Evolutionary conservation across 345 rosid genomes (phyloP).

Genomic region (Camelina sativa): DNA sequence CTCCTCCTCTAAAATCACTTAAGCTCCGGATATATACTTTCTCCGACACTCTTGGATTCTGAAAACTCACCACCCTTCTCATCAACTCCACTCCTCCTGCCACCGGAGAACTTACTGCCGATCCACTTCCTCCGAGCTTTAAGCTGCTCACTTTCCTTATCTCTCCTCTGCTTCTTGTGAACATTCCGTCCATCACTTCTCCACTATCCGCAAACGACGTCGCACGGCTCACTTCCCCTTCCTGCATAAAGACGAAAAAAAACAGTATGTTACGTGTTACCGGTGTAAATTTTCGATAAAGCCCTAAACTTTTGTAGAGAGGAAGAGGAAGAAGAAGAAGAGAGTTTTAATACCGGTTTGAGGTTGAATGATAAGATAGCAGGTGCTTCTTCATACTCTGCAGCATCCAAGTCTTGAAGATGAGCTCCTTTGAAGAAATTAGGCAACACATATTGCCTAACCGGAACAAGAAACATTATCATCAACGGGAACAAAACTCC

Average conservation of each 20-base stretch:
- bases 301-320: neutral
- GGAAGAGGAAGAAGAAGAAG: constrained; percentile 18
- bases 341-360: constrained; percentile 52
- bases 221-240: constrained; percentile 63
- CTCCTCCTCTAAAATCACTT: constrained; percentile 56
- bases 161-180: constrained; percentile 90
- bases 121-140: constrained; percentile 49
- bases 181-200: constrained; percentile 78
- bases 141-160: constrained; percentile 67
- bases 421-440: constrained; percentile 85
- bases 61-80: constrained; percentile 50
- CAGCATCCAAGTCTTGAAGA: constrained; percentile 92
- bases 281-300: neutral
- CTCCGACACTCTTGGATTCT: constrained; percentile 69
- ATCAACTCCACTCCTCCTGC: constrained; percentile 44
- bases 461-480: constrained; percentile 93
- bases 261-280: neutral
- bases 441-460: constrained; percentile 81
- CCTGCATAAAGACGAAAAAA: constrained; percentile 43
- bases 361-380: constrained; percentile 67
- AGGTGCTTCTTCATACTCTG: constrained; percentile 91
- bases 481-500: constrained; percentile 89
- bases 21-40: constrained; percentile 61
- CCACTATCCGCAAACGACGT: constrained; percentile 71
- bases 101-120: constrained; percentile 45